Evolutionary conservation across 2,329 filamentous ascomycete genomes (phyloP).

Genomic region (Neonectria hederae): DNA sequence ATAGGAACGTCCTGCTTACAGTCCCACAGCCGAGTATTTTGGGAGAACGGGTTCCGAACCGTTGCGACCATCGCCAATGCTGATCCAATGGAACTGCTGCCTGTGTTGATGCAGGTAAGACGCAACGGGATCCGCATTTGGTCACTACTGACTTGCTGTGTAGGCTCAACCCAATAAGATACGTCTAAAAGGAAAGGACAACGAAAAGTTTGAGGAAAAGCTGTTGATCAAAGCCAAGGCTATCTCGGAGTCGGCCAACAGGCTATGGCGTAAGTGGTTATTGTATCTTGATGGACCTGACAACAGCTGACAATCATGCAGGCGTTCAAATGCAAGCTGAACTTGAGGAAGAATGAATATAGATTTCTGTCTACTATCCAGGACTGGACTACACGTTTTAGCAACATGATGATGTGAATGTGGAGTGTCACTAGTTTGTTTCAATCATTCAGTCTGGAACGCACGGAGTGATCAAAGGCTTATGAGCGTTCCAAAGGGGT

Average conservation of each 20-base stretch:
- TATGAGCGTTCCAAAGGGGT: background rate
- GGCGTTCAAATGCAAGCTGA: constrained; percentile 63
- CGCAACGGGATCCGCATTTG: background rate
- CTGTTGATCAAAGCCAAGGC: constrained; percentile 72
- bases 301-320: constrained; percentile 41
- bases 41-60: constrained; percentile 79
- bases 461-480: background rate
- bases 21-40: constrained; percentile 64
- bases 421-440: background rate
- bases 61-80: constrained; percentile 75
- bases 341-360: constrained; percentile 53
- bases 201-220: constrained; percentile 70
- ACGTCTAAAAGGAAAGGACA: constrained; percentile 62
- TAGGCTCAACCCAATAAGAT: constrained; percentile 74
- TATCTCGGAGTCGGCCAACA: constrained; percentile 74
- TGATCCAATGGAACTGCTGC: constrained; percentile 72
- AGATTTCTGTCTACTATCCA: background rate
- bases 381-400: background rate
- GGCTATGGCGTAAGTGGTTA: constrained; percentile 69
- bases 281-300: background rate
- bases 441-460: background rate
- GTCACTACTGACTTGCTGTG: background rate
- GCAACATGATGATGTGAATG: background rate
- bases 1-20: constrained; percentile 12
- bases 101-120: constrained; percentile 74